phyloP scores from a whole-genome alignment of 2,329 filamentous ascomycete genomes.

The Fusarium albidum region DNA sequence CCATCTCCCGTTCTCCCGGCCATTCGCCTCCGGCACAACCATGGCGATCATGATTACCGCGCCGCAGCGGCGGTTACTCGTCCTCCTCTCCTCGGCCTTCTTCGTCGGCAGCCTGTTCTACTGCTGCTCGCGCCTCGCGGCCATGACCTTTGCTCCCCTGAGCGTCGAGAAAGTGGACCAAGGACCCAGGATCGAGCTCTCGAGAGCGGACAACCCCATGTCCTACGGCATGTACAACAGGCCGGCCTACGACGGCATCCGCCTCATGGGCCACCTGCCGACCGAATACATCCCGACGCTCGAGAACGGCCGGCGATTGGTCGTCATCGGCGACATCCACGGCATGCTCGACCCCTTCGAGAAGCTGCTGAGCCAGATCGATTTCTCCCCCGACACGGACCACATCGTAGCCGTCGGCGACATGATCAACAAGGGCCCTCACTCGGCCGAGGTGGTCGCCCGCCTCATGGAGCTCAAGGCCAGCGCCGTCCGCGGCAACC shows the following conservation, averaged over 20 bases:
- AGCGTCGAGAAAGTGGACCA: conserved; percentile 11
- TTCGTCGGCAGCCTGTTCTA: conserved; percentile 46
- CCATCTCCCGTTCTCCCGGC: too few species aligned
- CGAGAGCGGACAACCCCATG: conserved; percentile 49
- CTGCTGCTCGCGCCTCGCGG: conserved; percentile 45
- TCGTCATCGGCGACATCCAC: conserved; percentile 92
- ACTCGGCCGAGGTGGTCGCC: conserved; percentile 80
- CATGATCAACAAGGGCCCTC: conserved; percentile 85
- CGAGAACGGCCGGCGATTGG: conserved; percentile 64
- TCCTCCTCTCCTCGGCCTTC: conserved; percentile 44
- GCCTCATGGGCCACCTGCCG: conserved; percentile 44
- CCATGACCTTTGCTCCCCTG: conserved; percentile 30
- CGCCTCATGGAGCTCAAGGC: conserved; percentile 77
- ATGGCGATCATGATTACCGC: conserved; percentile 38
- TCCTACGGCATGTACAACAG: conserved; percentile 51
- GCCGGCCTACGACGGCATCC: conserved; percentile 47
- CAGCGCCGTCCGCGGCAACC: conserved; percentile 87
- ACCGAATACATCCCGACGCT: conserved; percentile 43
- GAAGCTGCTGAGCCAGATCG: conserved; percentile 71
- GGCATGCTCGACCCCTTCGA: conserved; percentile 77
- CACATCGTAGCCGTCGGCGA: conserved; percentile 82
- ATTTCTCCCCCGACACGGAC: conserved; percentile 67
- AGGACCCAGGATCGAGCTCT: conserved; percentile 25
- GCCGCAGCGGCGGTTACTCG: conserved; percentile 42
- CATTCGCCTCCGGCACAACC: conserved; percentile 14